phyloP scores from a whole-genome alignment of 129 eudicot genomes.

The Rutidosis leptorrhynchoides region DNA sequence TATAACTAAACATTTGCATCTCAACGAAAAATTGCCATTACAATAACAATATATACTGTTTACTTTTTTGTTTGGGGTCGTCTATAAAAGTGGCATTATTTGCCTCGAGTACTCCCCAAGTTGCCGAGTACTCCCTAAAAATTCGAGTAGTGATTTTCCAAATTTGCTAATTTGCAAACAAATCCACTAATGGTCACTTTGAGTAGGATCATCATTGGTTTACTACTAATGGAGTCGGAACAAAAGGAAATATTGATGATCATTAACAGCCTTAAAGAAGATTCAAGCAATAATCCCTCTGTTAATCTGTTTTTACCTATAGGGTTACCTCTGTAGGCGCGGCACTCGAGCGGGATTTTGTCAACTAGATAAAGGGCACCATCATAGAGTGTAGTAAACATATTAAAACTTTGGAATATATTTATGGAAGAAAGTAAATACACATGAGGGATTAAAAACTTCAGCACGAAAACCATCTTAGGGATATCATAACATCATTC shows the following conservation, averaged over 20 bases:
- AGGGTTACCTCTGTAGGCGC: neutral
- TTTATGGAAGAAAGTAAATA: neutral
- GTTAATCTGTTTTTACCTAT: neutral
- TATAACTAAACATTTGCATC: neutral
- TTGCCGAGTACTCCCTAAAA: too few relatives aligned
- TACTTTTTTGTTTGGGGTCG: neutral
- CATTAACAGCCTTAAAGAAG: neutral
- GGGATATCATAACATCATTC: conserved; percentile 11
- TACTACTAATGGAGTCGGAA: neutral
- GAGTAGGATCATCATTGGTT: neutral
- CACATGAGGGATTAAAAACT: neutral
- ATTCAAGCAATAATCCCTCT: neutral
- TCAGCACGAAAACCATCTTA: conserved; percentile 2
- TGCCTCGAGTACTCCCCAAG: too few relatives aligned
- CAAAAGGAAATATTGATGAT: neutral
- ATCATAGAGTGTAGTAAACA: neutral
- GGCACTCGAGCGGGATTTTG: neutral
- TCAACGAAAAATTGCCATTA: neutral
- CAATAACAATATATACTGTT: neutral
- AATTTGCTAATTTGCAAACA: neutral
- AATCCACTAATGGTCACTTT: neutral
- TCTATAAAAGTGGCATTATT: neutral
- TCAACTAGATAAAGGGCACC: neutral
- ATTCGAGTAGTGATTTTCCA: too few relatives aligned
- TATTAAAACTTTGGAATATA: neutral